Evolutionary conservation across 2,329 filamentous ascomycete species (phyloP).

Genomic region (Ceratocystis smalleyi): DNA sequence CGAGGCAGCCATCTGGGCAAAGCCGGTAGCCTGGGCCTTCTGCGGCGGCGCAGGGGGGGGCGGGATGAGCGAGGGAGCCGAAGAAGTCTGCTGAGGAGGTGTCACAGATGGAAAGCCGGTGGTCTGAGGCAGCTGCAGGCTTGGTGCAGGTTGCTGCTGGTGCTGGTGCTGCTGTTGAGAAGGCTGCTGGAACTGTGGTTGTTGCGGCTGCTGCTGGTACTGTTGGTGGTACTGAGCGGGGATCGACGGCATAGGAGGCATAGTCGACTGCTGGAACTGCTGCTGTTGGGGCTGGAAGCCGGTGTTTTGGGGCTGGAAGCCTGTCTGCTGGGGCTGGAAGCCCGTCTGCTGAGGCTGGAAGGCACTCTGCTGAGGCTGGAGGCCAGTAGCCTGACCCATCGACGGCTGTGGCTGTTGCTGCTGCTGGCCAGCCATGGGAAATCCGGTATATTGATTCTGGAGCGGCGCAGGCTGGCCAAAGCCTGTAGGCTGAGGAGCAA

Average conservation of each 20-base stretch:
- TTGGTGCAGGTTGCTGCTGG: constrained; percentile 27
- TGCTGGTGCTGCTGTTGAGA: constrained; percentile 28
- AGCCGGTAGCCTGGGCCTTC: constrained; percentile 51
- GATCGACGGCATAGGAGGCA: constrained; percentile 43
- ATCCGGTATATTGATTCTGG: constrained; percentile 47
- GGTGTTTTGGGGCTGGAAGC: constrained; percentile 14
- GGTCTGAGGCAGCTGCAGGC: constrained; percentile 29
- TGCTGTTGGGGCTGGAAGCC: constrained; percentile 30
- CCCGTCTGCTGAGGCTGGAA: constrained; percentile 14
- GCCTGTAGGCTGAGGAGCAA: constrained; percentile 44
- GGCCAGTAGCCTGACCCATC: constrained; percentile 36
- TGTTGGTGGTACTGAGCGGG: constrained; percentile 44
- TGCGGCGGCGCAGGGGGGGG: constrained; percentile 43
- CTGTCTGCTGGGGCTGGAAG: constrained; percentile 13
- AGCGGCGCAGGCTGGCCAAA: constrained; percentile 35
- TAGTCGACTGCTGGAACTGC: constrained; percentile 41
- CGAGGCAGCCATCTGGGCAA: constrained; percentile 50
- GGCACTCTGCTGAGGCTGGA: constrained; percentile 13
- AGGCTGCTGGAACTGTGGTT: constrained; percentile 29
- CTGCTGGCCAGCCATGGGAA: constrained; percentile 34
- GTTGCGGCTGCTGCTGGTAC: constrained; percentile 36
- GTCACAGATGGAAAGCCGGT: constrained; percentile 32
- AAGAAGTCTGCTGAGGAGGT: constrained; percentile 35
- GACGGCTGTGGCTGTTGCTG: constrained; percentile 42
- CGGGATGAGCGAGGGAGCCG: constrained; percentile 24